Conservation (phyloP, 2,329 filamentous ascomycete genomes). For the Neofusicoccum ribis region DNA sequence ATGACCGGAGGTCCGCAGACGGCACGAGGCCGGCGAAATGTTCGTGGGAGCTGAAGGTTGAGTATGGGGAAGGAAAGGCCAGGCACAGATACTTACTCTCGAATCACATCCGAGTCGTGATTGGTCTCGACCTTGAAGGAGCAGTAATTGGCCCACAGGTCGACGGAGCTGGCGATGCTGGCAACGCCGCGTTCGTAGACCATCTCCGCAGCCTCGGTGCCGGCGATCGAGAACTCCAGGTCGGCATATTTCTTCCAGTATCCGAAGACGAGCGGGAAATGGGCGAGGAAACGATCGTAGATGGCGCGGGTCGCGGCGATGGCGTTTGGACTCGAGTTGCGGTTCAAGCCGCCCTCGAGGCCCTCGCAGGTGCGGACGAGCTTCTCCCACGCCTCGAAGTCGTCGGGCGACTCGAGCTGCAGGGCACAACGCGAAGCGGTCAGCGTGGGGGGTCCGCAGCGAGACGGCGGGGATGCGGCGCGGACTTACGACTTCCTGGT, state of each 20-base stretch:
- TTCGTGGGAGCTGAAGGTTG: constrained; percentile 20
- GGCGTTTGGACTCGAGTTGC: constrained; percentile 93
- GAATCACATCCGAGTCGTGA: constrained; percentile 89
- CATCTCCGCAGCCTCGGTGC: constrained; percentile 96
- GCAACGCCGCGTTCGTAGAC: constrained; percentile 95
- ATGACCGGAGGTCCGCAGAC: constrained; percentile 33
- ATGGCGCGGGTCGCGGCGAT: constrained; percentile 83
- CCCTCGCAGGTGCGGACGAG: constrained; percentile 79
- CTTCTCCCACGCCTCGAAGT: constrained; percentile 94
- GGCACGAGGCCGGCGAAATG: constrained; percentile 10
- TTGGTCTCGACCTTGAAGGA: constrained; percentile 97
- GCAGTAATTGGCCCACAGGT: constrained; percentile 97
- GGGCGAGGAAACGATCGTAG: constrained; percentile 90
- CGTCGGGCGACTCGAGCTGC: constrained; percentile 73
- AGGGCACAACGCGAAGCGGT: not conserved
- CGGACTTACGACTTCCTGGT: constrained; percentile 70
- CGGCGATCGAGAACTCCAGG: constrained; percentile 93
- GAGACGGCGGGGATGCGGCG: not conserved
- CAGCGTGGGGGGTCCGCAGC: not conserved
- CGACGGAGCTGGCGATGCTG: constrained; percentile 89
- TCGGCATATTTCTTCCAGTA: constrained; percentile 99
- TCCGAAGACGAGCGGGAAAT: constrained; percentile 92
- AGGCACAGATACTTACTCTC: constrained; percentile 87
- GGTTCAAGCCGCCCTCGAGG: constrained; percentile 89
- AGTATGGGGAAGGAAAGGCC: constrained; percentile 20